Percentiles rank a stretch among this genome's conserved stretches.
These are phyloP conservation scores for Chlorokybus atmophyticus DNA, from an alignment of 139 green algal species.

Conservation along the genomic window DNA sequence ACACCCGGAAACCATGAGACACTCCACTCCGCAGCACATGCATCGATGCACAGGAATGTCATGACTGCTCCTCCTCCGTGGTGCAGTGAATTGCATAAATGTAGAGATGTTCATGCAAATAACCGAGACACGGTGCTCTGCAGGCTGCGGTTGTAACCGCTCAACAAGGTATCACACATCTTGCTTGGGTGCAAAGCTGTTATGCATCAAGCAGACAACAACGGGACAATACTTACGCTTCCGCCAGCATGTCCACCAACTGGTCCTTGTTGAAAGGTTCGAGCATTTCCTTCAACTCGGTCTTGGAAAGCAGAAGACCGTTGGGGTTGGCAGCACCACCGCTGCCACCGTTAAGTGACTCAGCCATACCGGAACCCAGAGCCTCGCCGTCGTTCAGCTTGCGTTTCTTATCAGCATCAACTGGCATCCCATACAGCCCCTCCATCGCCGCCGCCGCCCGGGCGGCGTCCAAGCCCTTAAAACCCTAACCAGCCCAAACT, in stretches of 20 bases:
- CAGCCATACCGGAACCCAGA: background rate
- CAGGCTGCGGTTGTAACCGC: background rate
- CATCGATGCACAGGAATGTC: too few relatives aligned
- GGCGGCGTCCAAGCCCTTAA: too few relatives aligned
- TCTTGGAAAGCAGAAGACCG: too few relatives aligned
- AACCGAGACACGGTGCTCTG: background rate
- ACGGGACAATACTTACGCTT: slow-evolving; percentile 11
- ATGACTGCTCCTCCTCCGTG: background rate
- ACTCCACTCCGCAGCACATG: background rate
- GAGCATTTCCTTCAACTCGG: slow-evolving; percentile 14
- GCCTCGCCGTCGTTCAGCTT: slow-evolving; percentile 12
- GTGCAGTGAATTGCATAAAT: background rate
- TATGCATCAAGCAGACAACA: slow-evolving; percentile 7
- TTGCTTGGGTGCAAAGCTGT: background rate
- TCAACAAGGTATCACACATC: background rate
- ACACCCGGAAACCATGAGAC: background rate
- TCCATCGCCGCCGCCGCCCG: too few relatives aligned
- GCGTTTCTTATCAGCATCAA: slow-evolving; percentile 14
- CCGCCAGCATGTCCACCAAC: slow-evolving; percentile 12
- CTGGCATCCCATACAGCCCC: slow-evolving; percentile 6
- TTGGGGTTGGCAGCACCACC: too few relatives aligned
- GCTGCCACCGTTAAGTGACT: too few relatives aligned
- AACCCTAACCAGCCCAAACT: too few relatives aligned
- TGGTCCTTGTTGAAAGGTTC: slow-evolving; percentile 17
- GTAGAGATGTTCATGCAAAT: background rate